Base-by-base conservation (phyloP, 768 basidiomycete genomes). In the Serendipita vermifera region DNA sequence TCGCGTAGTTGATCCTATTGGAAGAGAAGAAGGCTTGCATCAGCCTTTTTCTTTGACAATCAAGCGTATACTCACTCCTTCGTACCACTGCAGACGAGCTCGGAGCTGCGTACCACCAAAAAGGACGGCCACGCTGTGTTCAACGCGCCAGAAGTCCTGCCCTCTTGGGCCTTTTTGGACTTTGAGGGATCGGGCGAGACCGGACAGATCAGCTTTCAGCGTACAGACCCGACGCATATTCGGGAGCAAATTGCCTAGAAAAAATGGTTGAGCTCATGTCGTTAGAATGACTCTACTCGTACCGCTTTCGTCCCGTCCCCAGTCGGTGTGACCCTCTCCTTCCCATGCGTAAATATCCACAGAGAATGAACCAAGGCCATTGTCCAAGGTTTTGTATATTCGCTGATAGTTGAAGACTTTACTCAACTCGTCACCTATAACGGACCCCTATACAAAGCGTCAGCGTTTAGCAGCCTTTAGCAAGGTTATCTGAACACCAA, bases 191-290 rank as follows among this genome's bases (percentile, higher is more conserved):
- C 43, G 27, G 20, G 15, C 17, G 27, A 57, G 27, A 20, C 38
- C 38, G 17, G 56, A 57, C 6, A 57, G 43, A 57, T 57, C 32
- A 17, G 56, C 56, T n/a, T 33, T 46, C 15, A 57, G 29, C 5
- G 56, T 57, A 29, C 56, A 57, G 14, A 39, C 56, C 13, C 38
- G 3, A 3, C 43, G 56, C 15, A 57, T 53, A 7, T 38, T 38
- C 4, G 56, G 46, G 3, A 51, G 9, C 5, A 57, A 22, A 35
- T n/a, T 55, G 11, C 56, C 43, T 51, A n/a, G 26, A 9, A 3
- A n/a, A n/a, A n/a, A n/a, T 38, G 11, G 11, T 38, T 38, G 36
- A 17, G 36, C 36, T 38, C 11, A 11, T 38, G 36, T 11, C 36
- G 36, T n/a, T n/a, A 17, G 11, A 41, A 41, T 7, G 39, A n/a